These are phyloP conservation scores for Neonectria ditissima DNA, from an alignment of 2,329 filamentous ascomycete genomes.

Conservation along the genomic window DNA sequence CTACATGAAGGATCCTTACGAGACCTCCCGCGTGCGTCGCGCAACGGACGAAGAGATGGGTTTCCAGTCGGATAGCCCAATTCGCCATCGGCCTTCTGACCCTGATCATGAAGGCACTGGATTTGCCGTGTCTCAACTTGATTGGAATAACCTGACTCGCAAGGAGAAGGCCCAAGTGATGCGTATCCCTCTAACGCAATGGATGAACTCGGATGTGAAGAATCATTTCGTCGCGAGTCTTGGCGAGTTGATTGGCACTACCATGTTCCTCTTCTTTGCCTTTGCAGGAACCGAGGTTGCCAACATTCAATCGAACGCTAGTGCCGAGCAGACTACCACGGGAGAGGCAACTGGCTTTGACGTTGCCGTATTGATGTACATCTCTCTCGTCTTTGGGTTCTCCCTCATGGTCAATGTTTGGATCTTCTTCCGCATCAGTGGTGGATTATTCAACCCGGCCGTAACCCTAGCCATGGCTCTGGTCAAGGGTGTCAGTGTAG, in stretches of 20 bases:
- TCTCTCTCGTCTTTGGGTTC: constrained; percentile 57
- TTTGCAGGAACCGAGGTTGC: constrained; percentile 56
- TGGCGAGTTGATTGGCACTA: constrained; percentile 57
- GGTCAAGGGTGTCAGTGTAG: constrained; percentile 59
- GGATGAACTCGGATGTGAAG: constrained; percentile 61
- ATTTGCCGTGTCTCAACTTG: constrained; percentile 43
- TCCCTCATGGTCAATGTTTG: constrained; percentile 60
- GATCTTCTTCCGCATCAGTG: constrained; percentile 61
- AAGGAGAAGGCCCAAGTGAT: constrained; percentile 58
- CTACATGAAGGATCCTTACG: constrained; percentile 30
- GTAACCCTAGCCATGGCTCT: constrained; percentile 65
- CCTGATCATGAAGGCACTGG: constrained; percentile 26
- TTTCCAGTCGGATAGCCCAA: constrained; percentile 18
- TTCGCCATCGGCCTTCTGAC: constrained; percentile 29
- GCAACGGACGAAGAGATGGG: constrained; percentile 43
- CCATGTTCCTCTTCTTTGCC: constrained; percentile 58
- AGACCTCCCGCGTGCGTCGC: constrained; percentile 30
- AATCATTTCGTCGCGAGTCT: constrained; percentile 55
- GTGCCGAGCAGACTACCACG: constrained; percentile 53
- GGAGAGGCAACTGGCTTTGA: constrained; percentile 58
- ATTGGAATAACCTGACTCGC: constrained; percentile 54
- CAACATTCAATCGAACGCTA: constrained; percentile 51
- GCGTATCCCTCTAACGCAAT: constrained; percentile 57
- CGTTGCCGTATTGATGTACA: constrained; percentile 56
- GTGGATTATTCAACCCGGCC: constrained; percentile 53